phyloP scores from a whole-genome alignment of 2,329 filamentous ascomycete genomes.

The Phyllachora maydis region DNA sequence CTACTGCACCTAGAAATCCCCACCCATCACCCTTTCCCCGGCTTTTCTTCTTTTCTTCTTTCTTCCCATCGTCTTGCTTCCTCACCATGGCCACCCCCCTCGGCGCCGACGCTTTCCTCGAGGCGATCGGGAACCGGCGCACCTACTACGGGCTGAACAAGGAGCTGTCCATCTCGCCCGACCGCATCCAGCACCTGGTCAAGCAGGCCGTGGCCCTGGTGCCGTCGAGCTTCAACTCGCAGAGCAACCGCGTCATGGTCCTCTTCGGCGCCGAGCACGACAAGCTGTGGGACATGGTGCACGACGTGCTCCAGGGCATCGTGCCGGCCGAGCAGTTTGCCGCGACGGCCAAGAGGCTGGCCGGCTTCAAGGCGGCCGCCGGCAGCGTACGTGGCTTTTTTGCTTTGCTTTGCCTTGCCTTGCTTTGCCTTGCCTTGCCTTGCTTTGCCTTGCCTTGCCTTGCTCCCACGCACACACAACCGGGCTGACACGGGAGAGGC shows the following conservation, averaged over 20 bases:
- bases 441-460: neutral
- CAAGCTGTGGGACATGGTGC: slow-evolving; percentile 63
- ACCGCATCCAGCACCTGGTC: slow-evolving; percentile 44
- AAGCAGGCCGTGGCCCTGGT: slow-evolving; percentile 43
- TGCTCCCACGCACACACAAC: no score
- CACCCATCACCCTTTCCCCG: no score
- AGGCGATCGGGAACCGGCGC: slow-evolving; percentile 47
- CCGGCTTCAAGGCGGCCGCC: slow-evolving; percentile 47
- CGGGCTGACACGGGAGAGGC: no score
- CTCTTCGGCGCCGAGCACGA: slow-evolving; percentile 70
- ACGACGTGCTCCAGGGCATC: slow-evolving; percentile 42
- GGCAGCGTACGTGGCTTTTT: slow-evolving; percentile 45
- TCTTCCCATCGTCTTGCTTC: slow-evolving; percentile 1
- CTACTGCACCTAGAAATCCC: no score
- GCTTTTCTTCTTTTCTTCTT: slow-evolving; percentile 1
- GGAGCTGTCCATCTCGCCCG: slow-evolving; percentile 33
- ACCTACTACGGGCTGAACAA: slow-evolving; percentile 48
- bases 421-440: slow-evolving; percentile 1
- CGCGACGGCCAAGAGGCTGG: slow-evolving; percentile 20
- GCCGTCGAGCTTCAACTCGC: slow-evolving; percentile 76
- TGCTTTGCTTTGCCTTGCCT: slow-evolving; percentile 1
- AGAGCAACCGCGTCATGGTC: slow-evolving; percentile 59
- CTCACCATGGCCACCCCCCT: slow-evolving; percentile 17
- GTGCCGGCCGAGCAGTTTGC: slow-evolving; percentile 45
- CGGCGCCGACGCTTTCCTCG: slow-evolving; percentile 29